Percentiles rank a stretch among this genome's conserved stretches.
Conservation (phyloP, 495 filamentous ascomycete species). For the Penicillium argentinense region DNA sequence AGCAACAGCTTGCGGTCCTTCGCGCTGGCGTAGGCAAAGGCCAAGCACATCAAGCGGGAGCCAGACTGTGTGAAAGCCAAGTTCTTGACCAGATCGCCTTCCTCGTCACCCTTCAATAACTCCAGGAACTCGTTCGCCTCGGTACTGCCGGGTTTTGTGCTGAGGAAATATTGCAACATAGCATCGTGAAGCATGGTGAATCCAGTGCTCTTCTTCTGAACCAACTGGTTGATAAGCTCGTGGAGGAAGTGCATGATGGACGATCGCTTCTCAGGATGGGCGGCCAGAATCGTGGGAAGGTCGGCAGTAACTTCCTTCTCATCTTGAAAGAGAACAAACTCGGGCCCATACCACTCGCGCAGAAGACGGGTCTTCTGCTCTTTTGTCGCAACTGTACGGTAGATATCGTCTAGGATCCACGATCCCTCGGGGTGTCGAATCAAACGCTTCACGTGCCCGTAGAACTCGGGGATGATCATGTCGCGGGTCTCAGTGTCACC, state of each 20-base stretch:
- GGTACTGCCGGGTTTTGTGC: slow-evolving; percentile 67
- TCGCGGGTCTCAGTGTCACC: slow-evolving; percentile 82
- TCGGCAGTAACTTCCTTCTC: slow-evolving; percentile 53
- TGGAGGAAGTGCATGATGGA: slow-evolving; percentile 82
- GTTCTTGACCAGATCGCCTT: slow-evolving; percentile 85
- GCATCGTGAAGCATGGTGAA: slow-evolving; percentile 97
- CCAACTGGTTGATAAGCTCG: slow-evolving; percentile 81
- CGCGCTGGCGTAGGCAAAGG: slow-evolving; percentile 78
- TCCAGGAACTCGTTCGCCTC: slow-evolving; percentile 88
- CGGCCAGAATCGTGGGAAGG: slow-evolving; percentile 68
- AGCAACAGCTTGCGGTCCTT: slow-evolving; percentile 92
- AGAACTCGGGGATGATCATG: slow-evolving; percentile 89
- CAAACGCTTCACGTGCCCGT: slow-evolving; percentile 83
- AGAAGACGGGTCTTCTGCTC: slow-evolving; percentile 81
- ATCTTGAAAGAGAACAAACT: slow-evolving; percentile 81
- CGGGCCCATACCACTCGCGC: slow-evolving; percentile 94
- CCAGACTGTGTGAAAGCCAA: slow-evolving; percentile 93
- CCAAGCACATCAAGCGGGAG: slow-evolving; percentile 73
- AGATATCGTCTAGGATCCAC: slow-evolving; percentile 97
- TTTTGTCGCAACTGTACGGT: slow-evolving; percentile 77
- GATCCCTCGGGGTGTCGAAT: slow-evolving; percentile 95
- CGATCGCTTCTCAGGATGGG: slow-evolving; percentile 77
- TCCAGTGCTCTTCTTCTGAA: slow-evolving; percentile 92
- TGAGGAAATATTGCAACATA: slow-evolving; percentile 94
- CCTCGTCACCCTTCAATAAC: slow-evolving; percentile 84